Base-by-base conservation (phyloP, 169 alveolate genomes). In the Ichthyophthirius multifiliis region DNA sequence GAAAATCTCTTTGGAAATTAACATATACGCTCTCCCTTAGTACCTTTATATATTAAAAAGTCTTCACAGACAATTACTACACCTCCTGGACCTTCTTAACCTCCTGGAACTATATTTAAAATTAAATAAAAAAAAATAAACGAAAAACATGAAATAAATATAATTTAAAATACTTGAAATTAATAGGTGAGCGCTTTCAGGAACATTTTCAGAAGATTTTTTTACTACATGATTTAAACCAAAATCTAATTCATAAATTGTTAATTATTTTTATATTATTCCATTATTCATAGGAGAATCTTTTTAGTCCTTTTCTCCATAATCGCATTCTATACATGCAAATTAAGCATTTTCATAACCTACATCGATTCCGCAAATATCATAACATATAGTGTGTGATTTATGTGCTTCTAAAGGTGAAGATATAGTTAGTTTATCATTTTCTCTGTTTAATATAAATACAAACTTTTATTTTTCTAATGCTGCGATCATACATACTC, bases 401-500 rank as follows among this genome's bases (percentile, higher is more conserved):
- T 97, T 97, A 86, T 97, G 99, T 5, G 99, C 99, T 94, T 97
- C 99, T 80, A 97, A 89, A 2, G 99, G 99, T n/a, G 98, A 93
- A 48, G 98, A 92, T 43, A 99, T 97, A 18, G 99, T 97, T 65
- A 98, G 89, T 78, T 95, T 93, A 45, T 97, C 98, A 73, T 87
- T 85, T 83, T 99, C 99, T 67, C 99, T 83, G 89, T 97, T 98
- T 64, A 99, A 90, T 39, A 98, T 97, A 90, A 98, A 99, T 10
- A 98, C 99, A 71, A 98, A 98, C 93, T 99, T 99, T 86, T 97
- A 98, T 65, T 98, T 96, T 92, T 99, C 99, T 13, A 98, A 95
- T 6, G 99, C 99, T 15, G 99, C 99, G 18, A 98, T 92, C 99
- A 98, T 98, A 44, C 98, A 89, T 1, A 99, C 99, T 76, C 99